A percentile compares a stretch with the other conserved stretches of the same genome.
phyloP scores from a whole-genome alignment of 371 early-diverging fungal genomes.

The Dentiscutata heterogama region DNA sequence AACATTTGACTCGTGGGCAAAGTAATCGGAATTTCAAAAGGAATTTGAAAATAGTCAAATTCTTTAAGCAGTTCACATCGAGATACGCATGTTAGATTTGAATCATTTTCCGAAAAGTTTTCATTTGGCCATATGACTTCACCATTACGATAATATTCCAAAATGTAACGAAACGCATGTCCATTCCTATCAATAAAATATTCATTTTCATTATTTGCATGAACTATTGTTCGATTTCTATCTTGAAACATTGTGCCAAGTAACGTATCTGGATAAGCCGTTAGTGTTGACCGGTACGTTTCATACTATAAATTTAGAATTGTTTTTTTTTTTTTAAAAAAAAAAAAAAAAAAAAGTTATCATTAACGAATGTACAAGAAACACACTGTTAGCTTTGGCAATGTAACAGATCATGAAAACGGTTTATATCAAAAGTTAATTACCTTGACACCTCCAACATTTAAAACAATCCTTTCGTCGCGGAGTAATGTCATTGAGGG shows the following conservation, averaged over 20 bases:
- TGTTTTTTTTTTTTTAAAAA: neutral
- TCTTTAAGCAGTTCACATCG: neutral
- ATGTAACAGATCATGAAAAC: neutral
- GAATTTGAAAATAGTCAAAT: conserved; percentile 20
- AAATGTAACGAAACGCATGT: conserved; percentile 18
- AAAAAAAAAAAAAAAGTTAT: neutral
- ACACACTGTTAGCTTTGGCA: no score
- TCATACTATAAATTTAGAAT: conserved; percentile 18
- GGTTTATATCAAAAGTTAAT: neutral
- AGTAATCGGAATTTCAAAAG: neutral
- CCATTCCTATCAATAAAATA: conserved; percentile 33
- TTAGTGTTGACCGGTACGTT: conserved; percentile 10
- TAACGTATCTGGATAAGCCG: conserved; percentile 9
- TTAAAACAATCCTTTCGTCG: neutral
- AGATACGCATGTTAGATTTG: neutral
- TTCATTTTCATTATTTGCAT: conserved; percentile 10
- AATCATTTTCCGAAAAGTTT: neutral
- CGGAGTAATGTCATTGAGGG: no score
- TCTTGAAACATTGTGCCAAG: conserved; percentile 17
- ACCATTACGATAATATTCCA: conserved; percentile 23
- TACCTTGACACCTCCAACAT: conserved; percentile 15
- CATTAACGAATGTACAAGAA: neutral
- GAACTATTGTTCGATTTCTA: neutral
- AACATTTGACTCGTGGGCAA: neutral
- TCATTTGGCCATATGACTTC: conserved; percentile 8